Conservation (phyloP, 129 eudicot species). For the Scalesia atractyloides region DNA sequence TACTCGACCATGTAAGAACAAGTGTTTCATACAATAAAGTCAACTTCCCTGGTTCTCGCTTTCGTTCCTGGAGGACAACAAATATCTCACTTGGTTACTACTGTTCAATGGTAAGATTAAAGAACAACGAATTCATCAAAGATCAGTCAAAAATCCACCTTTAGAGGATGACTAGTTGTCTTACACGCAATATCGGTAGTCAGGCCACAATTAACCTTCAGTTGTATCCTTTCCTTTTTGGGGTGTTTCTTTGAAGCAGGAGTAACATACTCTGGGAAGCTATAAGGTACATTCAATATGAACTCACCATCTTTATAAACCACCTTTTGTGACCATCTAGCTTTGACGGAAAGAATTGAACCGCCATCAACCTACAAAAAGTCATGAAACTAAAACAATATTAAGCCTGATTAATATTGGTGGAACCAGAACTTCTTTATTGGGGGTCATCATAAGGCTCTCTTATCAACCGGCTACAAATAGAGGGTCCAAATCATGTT, state of each 20-base stretch:
- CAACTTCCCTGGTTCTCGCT: conserved; percentile 58
- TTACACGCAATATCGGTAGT: conserved; percentile 58
- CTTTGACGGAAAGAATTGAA: conserved; percentile 59
- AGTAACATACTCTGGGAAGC: conserved; percentile 81
- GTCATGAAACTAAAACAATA: not conserved
- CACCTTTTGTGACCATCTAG: conserved; percentile 76
- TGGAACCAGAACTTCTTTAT: too few relatives aligned
- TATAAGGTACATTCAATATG: conserved; percentile 69
- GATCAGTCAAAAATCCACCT: conserved; percentile 44
- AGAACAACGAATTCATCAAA: not conserved
- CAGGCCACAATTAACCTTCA: conserved; percentile 60
- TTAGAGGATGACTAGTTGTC: conserved; percentile 75
- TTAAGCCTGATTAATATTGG: not conserved
- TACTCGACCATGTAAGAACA: conserved; percentile 68
- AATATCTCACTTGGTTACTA: conserved; percentile 12
- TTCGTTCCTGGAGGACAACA: conserved; percentile 46
- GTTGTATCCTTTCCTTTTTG: conserved; percentile 73
- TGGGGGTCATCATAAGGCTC: too few relatives aligned
- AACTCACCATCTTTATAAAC: conserved; percentile 56
- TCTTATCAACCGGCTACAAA: too few relatives aligned
- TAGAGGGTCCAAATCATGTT: too few relatives aligned
- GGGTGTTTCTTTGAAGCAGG: conserved; percentile 80
- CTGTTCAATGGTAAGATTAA: not conserved
- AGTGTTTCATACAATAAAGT: conserved; percentile 56
- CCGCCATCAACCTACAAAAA: conserved; percentile 75